These are phyloP conservation scores for Syzygium oleosum DNA, from an alignment of 345 rosid genomes.

Conservation along the genomic window DNA sequence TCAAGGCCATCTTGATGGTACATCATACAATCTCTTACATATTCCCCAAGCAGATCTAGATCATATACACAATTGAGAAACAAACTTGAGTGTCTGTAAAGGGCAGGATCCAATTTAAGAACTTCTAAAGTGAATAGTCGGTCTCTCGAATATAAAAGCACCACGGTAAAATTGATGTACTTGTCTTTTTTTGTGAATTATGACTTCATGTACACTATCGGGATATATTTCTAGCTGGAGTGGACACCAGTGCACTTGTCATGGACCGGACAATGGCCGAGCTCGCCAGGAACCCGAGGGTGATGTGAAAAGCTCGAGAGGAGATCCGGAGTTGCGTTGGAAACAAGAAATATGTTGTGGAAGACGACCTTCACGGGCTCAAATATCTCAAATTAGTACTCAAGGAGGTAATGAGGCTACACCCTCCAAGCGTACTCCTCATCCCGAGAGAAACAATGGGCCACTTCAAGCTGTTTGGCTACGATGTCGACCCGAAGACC, in stretches of 20 bases:
- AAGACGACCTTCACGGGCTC: constrained; percentile 20
- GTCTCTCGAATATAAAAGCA: neutral
- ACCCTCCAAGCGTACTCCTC: constrained; percentile 36
- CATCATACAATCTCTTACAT: neutral
- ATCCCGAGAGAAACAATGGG: constrained; percentile 39
- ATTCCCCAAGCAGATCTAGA: neutral
- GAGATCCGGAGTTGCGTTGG: constrained; percentile 27
- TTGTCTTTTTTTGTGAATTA: neutral
- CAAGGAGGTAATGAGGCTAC: constrained; percentile 44
- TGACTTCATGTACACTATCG: neutral
- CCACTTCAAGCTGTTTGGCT: constrained; percentile 22
- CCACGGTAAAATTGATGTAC: neutral
- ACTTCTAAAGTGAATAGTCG: neutral
- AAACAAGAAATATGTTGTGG: constrained; percentile 14
- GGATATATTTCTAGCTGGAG: neutral
- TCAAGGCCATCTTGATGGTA: constrained; percentile 9
- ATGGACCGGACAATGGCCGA: neutral
- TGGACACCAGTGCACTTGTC: neutral
- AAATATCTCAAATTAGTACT: constrained; percentile 31
- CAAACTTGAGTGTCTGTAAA: neutral
- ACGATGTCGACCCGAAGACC: constrained; percentile 20
- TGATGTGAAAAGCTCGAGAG: neutral
- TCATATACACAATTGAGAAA: neutral
- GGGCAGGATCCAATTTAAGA: neutral
- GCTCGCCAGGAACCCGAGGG: neutral